Conservation (phyloP, 1,284 basidiomycete species). For the Cutaneotrichosporon curvatum region DNA sequence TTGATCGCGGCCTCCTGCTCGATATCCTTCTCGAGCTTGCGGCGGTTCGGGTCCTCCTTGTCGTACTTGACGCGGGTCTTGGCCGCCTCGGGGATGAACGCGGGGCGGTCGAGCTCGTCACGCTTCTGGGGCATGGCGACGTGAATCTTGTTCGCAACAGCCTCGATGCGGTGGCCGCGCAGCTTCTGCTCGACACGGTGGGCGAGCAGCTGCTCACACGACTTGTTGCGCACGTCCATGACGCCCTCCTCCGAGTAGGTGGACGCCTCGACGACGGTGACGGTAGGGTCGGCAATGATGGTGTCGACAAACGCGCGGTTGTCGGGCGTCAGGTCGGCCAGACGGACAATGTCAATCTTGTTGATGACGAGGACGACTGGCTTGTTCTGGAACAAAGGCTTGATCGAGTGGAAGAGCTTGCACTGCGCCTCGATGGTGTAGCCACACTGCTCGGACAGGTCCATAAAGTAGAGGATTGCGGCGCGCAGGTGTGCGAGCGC, state of each 20-base stretch:
- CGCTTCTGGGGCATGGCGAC: conserved; percentile 81
- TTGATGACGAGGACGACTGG: conserved; percentile 88
- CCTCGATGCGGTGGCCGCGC: conserved; percentile 85
- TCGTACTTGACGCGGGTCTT: conserved; percentile 73
- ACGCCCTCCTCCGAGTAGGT: conserved; percentile 93
- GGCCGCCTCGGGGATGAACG: conserved; percentile 78
- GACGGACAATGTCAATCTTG: conserved; percentile 84
- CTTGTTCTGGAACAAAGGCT: conserved; percentile 86
- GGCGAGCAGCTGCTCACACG: conserved; percentile 84
- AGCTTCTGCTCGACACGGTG: conserved; percentile 88
- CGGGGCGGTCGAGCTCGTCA: conserved; percentile 73
- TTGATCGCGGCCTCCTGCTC: conserved; percentile 59
- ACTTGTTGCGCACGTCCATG: conserved; percentile 85
- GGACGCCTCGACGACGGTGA: conserved; percentile 72
- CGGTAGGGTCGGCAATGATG: conserved; percentile 65
- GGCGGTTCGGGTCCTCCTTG: conserved; percentile 69
- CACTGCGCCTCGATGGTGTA: conserved; percentile 91
- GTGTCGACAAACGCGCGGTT: conserved; percentile 72
- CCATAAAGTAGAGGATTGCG: conserved; percentile 94
- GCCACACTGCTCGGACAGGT: conserved; percentile 90
- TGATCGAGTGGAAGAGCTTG: conserved; percentile 96
- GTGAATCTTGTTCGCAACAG: conserved; percentile 85
- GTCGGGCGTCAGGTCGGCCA: conserved; percentile 70
- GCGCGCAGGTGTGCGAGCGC: conserved; percentile 87
- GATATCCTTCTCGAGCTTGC: conserved; percentile 64